phyloP scores from a whole-genome alignment of 129 eudicot species.

The sunflower (Helianthus annuus) region HanXRQr2.0-SUNRISE NC_035435.2:136539148-136539647 shows the following conservation, averaged over 20 bases:
- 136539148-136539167: no score
- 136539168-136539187: no score
- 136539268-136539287: conserved; percentile 20
- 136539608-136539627: neutral
- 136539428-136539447: conserved; percentile 5
- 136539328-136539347: conserved; percentile 32
- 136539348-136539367: conserved; percentile 27
- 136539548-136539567: no score
- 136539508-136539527: no score
- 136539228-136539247: conserved; percentile 16
- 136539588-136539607: no score
- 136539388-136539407: neutral
- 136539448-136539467: neutral
- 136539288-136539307: conserved; percentile 17
- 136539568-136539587: no score
- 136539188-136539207: conserved; percentile 12
- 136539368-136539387: conserved; percentile 18
- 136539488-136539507: no score
- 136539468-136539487: no score
- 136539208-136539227: conserved; percentile 29
- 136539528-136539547: no score
- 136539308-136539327: conserved; percentile 13
- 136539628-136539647: conserved; percentile 26
- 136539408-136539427: neutral
- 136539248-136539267: conserved; percentile 22